Base-by-base conservation (phyloP, 2,329 filamentous ascomycete genomes). In the Cryphonectria naterciae region DNA sequence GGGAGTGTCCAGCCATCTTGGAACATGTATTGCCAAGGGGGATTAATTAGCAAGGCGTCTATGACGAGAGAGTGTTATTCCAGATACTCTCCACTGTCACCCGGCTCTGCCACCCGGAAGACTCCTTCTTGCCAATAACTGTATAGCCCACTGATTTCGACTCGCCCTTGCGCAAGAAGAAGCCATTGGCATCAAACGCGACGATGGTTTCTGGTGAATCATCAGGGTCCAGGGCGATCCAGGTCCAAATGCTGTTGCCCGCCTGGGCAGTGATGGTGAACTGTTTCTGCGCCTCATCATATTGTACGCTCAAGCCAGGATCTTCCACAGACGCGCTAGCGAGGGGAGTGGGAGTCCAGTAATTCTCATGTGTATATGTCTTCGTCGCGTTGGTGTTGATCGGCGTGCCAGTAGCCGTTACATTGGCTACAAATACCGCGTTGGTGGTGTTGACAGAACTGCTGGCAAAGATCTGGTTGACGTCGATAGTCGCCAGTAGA, bases 51-150 rank as follows among this genome's bases (percentile, higher is more conserved):
- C 41, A 43, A 43, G 15, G 41, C 39, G 15, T 58, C 28, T 58
- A 58, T 32, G 43, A 37, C 22, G 46, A n/a, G 10, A 76, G 49
- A 0, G 77, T 77, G 63, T 77, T 77, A 41, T 88, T 82, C 85
- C 85, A 89, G 65, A 89, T 77, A 76, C 86, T 88, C 70, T 80
- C 77, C 66, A 86, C 85, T 2, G 82, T 85, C 11, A 88, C 86
- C 32, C 79, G 79, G 5, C 80, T 73, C 19, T 83, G n/a, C 75
- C 79, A 78, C 37, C 28, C 66, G 28, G 22, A 32, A 22, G 67
- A 62, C 1, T 67, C 37, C 37, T 19, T 68, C 10, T 83, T 85
- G 49, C 79, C 83, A 72, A 85, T 81, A 0, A 86, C 78, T 19
- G 75, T 81, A 72, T 85, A 88, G 0, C 77, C 77, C 7, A 89